phyloP scores from a whole-genome alignment of 371 early-diverging fungal genomes.

The Furculomyces boomerangus region DNA sequence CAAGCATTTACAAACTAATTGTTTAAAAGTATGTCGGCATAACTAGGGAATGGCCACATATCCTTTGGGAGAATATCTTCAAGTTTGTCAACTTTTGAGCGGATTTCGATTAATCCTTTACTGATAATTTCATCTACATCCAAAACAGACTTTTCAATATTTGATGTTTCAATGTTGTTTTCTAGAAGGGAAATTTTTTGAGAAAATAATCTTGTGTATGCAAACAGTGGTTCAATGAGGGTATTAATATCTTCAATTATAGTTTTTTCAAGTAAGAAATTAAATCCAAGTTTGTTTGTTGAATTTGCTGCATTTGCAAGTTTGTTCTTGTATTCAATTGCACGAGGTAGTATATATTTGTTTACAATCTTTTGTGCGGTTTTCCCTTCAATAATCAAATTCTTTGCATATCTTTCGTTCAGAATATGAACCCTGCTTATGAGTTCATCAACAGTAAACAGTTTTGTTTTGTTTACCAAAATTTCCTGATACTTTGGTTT shows the following conservation, averaged over 20 bases:
- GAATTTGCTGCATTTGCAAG: constrained; percentile 57
- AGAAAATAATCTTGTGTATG: constrained; percentile 23
- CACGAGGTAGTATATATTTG: constrained; percentile 76
- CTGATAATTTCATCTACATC: constrained; percentile 36
- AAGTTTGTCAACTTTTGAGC: constrained; percentile 52
- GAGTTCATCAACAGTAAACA: constrained; percentile 76
- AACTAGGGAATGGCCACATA: constrained; percentile 90
- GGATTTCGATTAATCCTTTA: constrained; percentile 49
- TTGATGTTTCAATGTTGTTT: constrained; percentile 23
- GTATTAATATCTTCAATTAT: constrained; percentile 29
- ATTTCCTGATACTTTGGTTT: constrained; percentile 49
- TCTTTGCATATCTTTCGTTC: constrained; percentile 89
- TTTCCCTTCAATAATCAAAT: constrained; percentile 82
- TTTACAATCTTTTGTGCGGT: constrained; percentile 62
- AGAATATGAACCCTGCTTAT: constrained; percentile 85
- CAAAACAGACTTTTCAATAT: constrained; percentile 38
- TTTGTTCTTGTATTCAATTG: constrained; percentile 68
- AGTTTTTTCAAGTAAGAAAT: constrained; percentile 33
- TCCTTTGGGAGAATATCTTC: constrained; percentile 71
- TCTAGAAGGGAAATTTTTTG: constrained; percentile 38
- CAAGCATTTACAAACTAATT: constrained; percentile 7
- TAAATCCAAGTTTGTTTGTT: constrained; percentile 43
- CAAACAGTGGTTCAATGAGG: constrained; percentile 30
- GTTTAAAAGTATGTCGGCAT: constrained; percentile 80
- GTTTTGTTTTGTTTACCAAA: constrained; percentile 50